These are phyloP conservation scores for Microsporum canis DNA, from an alignment of 2,329 filamentous ascomycete species.

Conservation along the genomic window DNA sequence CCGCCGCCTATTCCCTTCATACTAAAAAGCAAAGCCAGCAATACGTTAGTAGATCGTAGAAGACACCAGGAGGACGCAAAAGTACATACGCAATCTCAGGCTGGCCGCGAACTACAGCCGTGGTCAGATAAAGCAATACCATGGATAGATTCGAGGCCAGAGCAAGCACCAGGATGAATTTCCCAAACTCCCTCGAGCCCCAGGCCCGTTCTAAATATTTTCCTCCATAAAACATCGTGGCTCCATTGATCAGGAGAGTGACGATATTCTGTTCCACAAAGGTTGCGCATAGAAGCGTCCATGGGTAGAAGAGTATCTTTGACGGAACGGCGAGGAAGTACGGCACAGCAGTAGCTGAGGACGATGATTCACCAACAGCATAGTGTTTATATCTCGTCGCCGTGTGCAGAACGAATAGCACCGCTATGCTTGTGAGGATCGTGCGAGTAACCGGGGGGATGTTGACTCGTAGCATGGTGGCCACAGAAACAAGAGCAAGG, in stretches of 20 bases:
- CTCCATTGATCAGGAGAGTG: slow-evolving; percentile 63
- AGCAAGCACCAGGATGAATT: slow-evolving; percentile 68
- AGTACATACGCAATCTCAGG: slow-evolving; percentile 28
- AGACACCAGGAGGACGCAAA: not conserved
- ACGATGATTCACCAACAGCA: slow-evolving; percentile 38
- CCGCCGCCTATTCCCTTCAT: slow-evolving; percentile 77
- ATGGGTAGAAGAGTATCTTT: slow-evolving; percentile 75
- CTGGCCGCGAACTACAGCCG: slow-evolving; percentile 52
- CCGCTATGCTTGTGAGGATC: slow-evolving; percentile 61
- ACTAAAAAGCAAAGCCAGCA: slow-evolving; percentile 35
- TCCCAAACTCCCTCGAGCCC: slow-evolving; percentile 83
- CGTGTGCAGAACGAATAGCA: slow-evolving; percentile 69
- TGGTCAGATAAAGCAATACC: slow-evolving; percentile 61
- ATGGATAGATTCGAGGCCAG: slow-evolving; percentile 69
- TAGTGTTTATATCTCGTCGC: slow-evolving; percentile 51
- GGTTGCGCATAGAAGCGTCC: slow-evolving; percentile 78
- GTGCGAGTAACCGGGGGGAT: slow-evolving; percentile 83
- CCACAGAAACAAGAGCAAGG: not conserved
- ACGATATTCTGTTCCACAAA: slow-evolving; percentile 90
- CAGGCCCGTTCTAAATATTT: slow-evolving; percentile 92
- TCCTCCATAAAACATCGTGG: slow-evolving; percentile 81
- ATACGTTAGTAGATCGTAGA: not conserved
- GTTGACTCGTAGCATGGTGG: slow-evolving; percentile 72
- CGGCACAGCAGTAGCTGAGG: slow-evolving; percentile 45
- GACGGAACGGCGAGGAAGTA: slow-evolving; percentile 82